These are phyloP conservation scores for Talaromyces islandicus DNA, from an alignment of 2,329 filamentous ascomycete genomes.

Conservation along the genomic window DNA sequence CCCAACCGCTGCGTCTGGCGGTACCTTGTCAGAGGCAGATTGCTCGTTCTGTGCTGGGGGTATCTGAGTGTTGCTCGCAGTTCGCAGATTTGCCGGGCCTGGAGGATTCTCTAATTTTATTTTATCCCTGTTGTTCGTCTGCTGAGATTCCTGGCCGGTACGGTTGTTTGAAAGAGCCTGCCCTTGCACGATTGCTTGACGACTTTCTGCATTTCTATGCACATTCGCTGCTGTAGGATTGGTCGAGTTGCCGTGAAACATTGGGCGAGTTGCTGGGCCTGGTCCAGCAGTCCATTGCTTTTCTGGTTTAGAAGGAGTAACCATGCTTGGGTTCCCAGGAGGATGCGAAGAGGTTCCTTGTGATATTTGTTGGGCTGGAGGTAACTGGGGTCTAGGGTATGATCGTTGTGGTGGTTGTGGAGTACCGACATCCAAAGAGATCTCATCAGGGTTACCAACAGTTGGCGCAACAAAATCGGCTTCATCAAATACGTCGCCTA, in stretches of 20 bases:
- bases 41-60: constrained; percentile 14
- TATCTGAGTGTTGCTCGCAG: constrained; percentile 9
- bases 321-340: constrained; percentile 19
- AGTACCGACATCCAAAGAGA: constrained; percentile 48
- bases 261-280: constrained; percentile 16
- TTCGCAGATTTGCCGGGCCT: constrained; percentile 15
- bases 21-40: neutral
- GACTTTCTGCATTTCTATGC: neutral
- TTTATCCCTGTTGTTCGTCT: neutral
- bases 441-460: constrained; percentile 69
- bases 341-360: constrained; percentile 14
- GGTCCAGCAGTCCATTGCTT: constrained; percentile 21
- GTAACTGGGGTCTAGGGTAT: constrained; percentile 9
- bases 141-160: constrained; percentile 9
- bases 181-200: constrained; percentile 1
- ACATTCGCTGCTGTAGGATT: neutral
- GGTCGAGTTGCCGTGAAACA: constrained; percentile 5
- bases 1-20: constrained; percentile 43
- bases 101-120: constrained; percentile 15
- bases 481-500: constrained; percentile 64
- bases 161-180: constrained; percentile 2
- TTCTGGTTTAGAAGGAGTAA: constrained; percentile 36
- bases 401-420: constrained; percentile 21
- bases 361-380: constrained; percentile 17
- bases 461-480: constrained; percentile 67